These are phyloP conservation scores for Trichoderma atroviride DNA, from an alignment of 2,329 filamentous ascomycete species.

Conservation along the genomic window DNA sequence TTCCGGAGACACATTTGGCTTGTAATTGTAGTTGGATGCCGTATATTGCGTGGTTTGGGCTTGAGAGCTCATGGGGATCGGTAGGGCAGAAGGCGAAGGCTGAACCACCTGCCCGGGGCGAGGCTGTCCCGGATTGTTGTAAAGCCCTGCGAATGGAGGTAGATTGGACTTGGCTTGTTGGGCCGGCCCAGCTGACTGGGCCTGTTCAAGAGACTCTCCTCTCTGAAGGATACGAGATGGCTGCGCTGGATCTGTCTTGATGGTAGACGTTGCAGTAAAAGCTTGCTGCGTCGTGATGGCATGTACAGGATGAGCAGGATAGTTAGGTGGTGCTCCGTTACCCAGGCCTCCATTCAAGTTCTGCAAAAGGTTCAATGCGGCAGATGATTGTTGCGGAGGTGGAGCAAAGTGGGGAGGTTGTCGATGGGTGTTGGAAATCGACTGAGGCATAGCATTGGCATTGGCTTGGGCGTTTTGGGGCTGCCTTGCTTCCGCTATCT, in stretches of 20 bases:
- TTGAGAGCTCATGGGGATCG: constrained; percentile 13
- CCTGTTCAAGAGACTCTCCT: constrained; percentile 34
- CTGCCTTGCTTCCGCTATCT: constrained; percentile 49
- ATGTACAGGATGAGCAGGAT: constrained; percentile 22
- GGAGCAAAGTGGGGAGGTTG: constrained; percentile 40
- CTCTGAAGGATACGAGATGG: constrained; percentile 43
- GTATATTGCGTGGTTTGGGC: not conserved
- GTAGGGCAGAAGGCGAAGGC: constrained; percentile 28
- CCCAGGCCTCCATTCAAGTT: constrained; percentile 25
- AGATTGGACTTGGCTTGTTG: constrained; percentile 16
- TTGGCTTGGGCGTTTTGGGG: constrained; percentile 62
- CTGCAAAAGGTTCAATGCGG: constrained; percentile 7
- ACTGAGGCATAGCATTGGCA: constrained; percentile 46
- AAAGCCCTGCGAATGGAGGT: constrained; percentile 33
- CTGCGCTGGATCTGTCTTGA: constrained; percentile 28
- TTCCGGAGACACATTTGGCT: constrained; percentile 36
- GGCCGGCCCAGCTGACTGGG: not conserved
- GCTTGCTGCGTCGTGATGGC: constrained; percentile 32
- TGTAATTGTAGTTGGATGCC: constrained; percentile 24
- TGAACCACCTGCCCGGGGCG: constrained; percentile 30
- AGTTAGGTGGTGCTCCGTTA: constrained; percentile 29
- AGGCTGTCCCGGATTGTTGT: constrained; percentile 30
- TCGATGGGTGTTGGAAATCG: constrained; percentile 37
- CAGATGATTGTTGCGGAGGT: constrained; percentile 29
- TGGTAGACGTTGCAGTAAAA: constrained; percentile 31